Evolutionary conservation across 192 early-diverging fungal species (phyloP).

Genomic region (Coemansia biformis): DNA sequence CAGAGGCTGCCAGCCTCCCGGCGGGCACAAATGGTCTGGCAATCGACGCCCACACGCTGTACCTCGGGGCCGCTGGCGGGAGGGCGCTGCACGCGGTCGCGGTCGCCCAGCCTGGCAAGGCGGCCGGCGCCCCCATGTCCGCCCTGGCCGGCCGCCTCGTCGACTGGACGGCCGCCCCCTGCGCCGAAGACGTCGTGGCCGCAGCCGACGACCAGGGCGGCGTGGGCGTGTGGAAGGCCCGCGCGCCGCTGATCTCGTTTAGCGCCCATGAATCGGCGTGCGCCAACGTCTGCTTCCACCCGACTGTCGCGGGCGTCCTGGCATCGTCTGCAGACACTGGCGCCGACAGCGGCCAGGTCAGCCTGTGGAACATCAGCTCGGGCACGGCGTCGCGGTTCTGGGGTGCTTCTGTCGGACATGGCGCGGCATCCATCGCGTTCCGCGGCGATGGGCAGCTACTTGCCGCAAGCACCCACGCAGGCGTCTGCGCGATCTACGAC

Average conservation of each 20-base stretch:
- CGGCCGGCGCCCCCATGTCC: neutral
- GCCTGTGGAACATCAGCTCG: conserved; percentile 26
- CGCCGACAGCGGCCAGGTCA: no score
- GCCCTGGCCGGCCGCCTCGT: conserved; percentile 12
- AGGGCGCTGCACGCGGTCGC: conserved; percentile 28
- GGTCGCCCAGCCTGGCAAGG: conserved; percentile 15
- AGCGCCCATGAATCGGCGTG: conserved; percentile 18
- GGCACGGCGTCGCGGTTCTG: conserved; percentile 11
- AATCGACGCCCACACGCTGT: conserved; percentile 20
- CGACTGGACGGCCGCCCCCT: conserved; percentile 27
- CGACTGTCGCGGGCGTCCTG: conserved; percentile 32
- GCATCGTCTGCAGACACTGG: conserved; percentile 16
- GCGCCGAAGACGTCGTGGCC: conserved; percentile 21
- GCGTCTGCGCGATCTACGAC: conserved; percentile 21
- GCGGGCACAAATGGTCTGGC: conserved; percentile 34
- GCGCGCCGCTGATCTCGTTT: conserved; percentile 1
- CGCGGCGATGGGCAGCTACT: conserved; percentile 35
- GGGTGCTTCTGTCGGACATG: conserved; percentile 3
- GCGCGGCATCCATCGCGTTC: conserved; percentile 24
- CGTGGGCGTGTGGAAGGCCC: conserved; percentile 30
- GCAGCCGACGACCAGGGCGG: conserved; percentile 29
- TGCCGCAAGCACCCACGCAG: conserved; percentile 24
- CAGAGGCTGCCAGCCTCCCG: conserved; percentile 11
- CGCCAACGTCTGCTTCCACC: conserved; percentile 26
- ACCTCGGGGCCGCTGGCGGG: conserved; percentile 25